Conservation (phyloP, 2,329 filamentous ascomycete species). For the Monosporascus sp. region DNA sequence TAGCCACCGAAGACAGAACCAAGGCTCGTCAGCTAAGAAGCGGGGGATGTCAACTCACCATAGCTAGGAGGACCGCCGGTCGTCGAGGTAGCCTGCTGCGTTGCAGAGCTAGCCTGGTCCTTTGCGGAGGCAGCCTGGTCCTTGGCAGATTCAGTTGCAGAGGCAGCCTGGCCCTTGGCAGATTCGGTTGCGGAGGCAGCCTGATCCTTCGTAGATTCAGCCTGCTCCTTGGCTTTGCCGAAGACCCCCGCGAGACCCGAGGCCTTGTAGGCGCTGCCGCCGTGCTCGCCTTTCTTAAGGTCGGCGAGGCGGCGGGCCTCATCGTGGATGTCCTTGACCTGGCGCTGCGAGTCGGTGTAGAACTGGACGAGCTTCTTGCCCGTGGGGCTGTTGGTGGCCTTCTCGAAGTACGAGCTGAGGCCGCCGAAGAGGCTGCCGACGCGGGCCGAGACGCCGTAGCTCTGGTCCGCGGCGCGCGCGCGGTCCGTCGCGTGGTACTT, state of each 20-base stretch:
- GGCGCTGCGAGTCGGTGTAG: constrained; percentile 78
- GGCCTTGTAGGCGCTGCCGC: constrained; percentile 54
- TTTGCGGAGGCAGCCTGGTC: background rate
- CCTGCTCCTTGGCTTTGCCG: constrained; percentile 43
- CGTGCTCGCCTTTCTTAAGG: constrained; percentile 67
- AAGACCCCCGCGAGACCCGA: constrained; percentile 53
- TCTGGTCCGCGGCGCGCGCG: constrained; percentile 76
- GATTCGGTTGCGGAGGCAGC: too few species aligned
- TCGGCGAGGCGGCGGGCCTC: constrained; percentile 87
- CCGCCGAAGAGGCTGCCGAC: constrained; percentile 61
- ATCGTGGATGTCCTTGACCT: constrained; percentile 88
- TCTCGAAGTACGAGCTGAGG: constrained; percentile 87
- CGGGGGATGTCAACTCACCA: too few species aligned
- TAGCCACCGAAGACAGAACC: too few species aligned
- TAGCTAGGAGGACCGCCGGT: too few species aligned
- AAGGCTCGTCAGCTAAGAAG: too few species aligned
- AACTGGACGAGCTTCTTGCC: constrained; percentile 84
- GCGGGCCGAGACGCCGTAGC: constrained; percentile 73
- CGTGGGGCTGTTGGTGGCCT: constrained; percentile 79
- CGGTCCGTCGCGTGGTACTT: constrained; percentile 87
- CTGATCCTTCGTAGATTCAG: constrained; percentile 4
- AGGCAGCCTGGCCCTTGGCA: constrained; percentile 7
- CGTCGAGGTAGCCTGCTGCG: too few species aligned
- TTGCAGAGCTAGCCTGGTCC: too few species aligned
- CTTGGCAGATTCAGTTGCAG: constrained; percentile 10